Conservation (phyloP, 2,329 filamentous ascomycete genomes). For the Cladosporium sp. region DNA sequence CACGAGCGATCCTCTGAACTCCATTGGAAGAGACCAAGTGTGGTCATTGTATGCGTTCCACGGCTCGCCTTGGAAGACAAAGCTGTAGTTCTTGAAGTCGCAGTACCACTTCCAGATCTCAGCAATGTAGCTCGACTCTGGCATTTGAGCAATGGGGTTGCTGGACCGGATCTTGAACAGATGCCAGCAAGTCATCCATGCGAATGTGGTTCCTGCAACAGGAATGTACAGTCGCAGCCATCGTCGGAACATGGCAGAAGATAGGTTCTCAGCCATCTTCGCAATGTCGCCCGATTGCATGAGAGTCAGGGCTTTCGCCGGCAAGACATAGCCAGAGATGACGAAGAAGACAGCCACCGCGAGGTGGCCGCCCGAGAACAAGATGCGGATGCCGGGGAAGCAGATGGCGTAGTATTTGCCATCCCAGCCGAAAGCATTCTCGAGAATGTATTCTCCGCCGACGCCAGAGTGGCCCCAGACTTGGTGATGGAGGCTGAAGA, state of each 20-base stretch:
- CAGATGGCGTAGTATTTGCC: constrained; percentile 52
- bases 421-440: constrained; percentile 57
- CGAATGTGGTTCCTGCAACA: constrained; percentile 58
- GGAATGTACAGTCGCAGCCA: constrained; percentile 55
- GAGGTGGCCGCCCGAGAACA: constrained; percentile 65
- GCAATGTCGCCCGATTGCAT: constrained; percentile 47
- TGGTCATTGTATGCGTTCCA: constrained; percentile 63
- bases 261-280: constrained; percentile 47
- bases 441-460: constrained; percentile 46
- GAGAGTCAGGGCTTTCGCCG: constrained; percentile 47
- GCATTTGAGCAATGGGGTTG: constrained; percentile 32
- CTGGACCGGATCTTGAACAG: constrained; percentile 51
- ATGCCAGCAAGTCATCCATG: constrained; percentile 58
- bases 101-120: constrained; percentile 56
- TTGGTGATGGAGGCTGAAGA: constrained; percentile 65
- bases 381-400: constrained; percentile 60
- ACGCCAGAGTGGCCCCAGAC: constrained; percentile 55
- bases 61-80: constrained; percentile 61
- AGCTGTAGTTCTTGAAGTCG: constrained; percentile 71
- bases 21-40: constrained; percentile 65
- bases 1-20: constrained; percentile 65
- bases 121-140: constrained; percentile 46
- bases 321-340: constrained; percentile 56
- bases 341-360: constrained; percentile 59
- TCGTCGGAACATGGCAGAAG: constrained; percentile 53